Percentiles rank a stretch among this genome's conserved stretches.
Evolutionary conservation across 2,329 filamentous ascomycete species (phyloP).

Genomic region (Pseudogymnoascus pannorum): DNA sequence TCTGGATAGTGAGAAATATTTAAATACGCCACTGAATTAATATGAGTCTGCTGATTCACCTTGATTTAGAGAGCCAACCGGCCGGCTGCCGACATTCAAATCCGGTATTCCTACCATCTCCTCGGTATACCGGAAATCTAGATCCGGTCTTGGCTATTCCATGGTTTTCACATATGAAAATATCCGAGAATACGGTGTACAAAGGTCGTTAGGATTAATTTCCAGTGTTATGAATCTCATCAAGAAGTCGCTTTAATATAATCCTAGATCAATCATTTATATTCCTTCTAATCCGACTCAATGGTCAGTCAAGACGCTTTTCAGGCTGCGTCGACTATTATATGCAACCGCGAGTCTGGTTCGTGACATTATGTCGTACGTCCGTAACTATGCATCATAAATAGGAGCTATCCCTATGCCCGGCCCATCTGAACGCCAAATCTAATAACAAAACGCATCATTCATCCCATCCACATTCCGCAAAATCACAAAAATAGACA

Average conservation of each 20-base stretch:
- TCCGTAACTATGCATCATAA: slow-evolving; percentile 4
- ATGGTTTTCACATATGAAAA: not conserved
- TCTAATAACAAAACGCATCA: slow-evolving; percentile 1
- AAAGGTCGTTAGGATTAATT: not conserved
- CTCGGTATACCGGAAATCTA: not conserved
- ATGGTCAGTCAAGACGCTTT: slow-evolving; percentile 4
- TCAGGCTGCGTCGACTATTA: slow-evolving; percentile 3
- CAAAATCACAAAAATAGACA: not conserved
- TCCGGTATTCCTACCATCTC: not conserved
- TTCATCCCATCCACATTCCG: slow-evolving; percentile 4
- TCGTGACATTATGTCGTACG: slow-evolving; percentile 1
- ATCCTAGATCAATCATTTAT: not conserved
- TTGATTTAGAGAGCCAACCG: not conserved
- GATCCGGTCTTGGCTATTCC: not conserved
- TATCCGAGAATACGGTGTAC: not conserved
- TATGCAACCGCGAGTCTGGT: slow-evolving; percentile 1
- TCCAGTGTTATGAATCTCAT: not conserved
- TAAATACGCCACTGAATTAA: not conserved
- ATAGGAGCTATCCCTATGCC: slow-evolving; percentile 1
- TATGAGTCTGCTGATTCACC: not conserved
- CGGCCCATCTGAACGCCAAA: slow-evolving; percentile 4
- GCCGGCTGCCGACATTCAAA: not conserved
- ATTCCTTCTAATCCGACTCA: slow-evolving; percentile 4
- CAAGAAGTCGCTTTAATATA: not conserved
- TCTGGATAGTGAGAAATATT: not conserved